Percentiles rank a stretch among this genome's conserved stretches.
Conservation (phyloP, 441 rosid species). For the Corymbia calophylla region DNA sequence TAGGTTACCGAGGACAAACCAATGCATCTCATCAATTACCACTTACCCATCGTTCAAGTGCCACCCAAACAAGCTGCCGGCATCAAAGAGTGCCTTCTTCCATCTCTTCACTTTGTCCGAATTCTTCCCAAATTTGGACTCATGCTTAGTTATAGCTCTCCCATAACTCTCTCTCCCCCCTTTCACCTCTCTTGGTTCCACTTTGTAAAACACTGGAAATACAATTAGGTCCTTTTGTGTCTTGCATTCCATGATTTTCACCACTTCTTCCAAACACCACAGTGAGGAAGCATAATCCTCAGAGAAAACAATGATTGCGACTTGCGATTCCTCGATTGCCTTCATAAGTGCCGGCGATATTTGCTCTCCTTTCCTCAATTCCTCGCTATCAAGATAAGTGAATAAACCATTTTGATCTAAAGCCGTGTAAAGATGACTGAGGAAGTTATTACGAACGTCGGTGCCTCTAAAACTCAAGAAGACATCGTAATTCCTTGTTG, state of each 20-base stretch:
- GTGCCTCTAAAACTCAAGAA: not conserved
- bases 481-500: not conserved
- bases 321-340: not conserved
- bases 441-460: rapidly evolving
- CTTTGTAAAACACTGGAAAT: not conserved
- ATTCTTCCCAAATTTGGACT: not conserved
- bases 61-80: not conserved
- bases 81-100: rapidly evolving
- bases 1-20: not conserved
- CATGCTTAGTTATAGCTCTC: not conserved
- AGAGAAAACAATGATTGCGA: not conserved
- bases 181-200: not conserved
- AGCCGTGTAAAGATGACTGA: not conserved
- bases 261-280: not conserved
- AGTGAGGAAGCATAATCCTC: not conserved
- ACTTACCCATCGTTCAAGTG: not conserved
- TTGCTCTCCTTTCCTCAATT: not conserved
- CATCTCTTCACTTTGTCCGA: not conserved
- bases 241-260: not conserved
- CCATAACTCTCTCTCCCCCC: not conserved
- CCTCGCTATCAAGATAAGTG: not conserved
- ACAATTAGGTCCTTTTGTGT: rapidly evolving
- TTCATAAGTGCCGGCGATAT: not conserved
- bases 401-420: rapidly evolving
- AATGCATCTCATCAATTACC: not conserved